phyloP scores from a whole-genome alignment of 129 eudicot species.

The Pittosporum tobira region DNA sequence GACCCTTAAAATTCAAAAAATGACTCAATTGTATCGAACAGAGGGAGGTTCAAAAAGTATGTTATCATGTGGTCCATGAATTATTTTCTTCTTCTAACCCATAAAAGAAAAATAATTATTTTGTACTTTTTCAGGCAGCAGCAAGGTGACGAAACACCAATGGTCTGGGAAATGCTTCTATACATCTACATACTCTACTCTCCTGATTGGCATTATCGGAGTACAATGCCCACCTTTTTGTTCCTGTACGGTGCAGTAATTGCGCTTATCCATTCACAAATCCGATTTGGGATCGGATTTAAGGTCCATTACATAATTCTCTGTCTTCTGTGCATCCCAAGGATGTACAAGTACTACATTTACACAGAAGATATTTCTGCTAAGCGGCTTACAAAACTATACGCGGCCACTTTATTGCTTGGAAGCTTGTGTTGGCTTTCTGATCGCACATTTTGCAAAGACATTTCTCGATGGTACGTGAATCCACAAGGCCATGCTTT shows the following conservation, averaged over 20 bases:
- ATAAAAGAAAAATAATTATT: no score
- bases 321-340: conserved; percentile 40
- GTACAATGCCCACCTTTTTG: conserved; percentile 77
- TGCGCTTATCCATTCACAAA: conserved; percentile 37
- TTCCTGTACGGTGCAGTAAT: conserved; percentile 44
- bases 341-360: conserved; percentile 56
- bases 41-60: background rate
- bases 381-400: conserved; percentile 69
- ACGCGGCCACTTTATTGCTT: conserved; percentile 36
- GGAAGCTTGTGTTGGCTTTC: conserved; percentile 64
- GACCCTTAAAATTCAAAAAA: no score
- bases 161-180: conserved; percentile 70
- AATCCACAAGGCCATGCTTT: conserved; percentile 92
- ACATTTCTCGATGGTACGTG: conserved; percentile 44
- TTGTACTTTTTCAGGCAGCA: conserved; percentile 36
- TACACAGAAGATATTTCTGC: conserved; percentile 43
- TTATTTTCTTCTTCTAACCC: no score
- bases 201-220: conserved; percentile 63
- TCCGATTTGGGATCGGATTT: conserved; percentile 40
- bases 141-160: conserved; percentile 77
- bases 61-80: background rate
- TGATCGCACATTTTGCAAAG: conserved; percentile 55
- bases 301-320: conserved; percentile 36
- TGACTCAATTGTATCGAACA: no score
- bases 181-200: conserved; percentile 57